Evolutionary conservation across 2,329 filamentous ascomycete species (phyloP).

Genomic region (Scedosporium dehoogii): DNA sequence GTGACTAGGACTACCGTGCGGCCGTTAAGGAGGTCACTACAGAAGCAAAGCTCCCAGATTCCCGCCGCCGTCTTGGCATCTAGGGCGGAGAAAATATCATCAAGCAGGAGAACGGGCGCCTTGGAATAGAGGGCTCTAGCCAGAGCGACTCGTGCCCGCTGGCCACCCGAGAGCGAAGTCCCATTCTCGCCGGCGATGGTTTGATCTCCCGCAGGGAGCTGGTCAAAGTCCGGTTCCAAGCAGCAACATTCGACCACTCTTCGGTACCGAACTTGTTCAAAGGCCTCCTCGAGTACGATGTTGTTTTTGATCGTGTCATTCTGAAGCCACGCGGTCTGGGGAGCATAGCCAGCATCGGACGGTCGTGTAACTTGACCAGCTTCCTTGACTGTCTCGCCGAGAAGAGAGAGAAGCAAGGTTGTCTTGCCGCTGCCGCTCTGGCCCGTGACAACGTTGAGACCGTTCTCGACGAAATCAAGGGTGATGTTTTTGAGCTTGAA

Average conservation of each 20-base stretch:
- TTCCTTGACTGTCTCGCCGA: constrained; percentile 44
- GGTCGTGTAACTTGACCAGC: constrained; percentile 36
- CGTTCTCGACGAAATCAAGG: constrained; percentile 41
- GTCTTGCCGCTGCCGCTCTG: constrained; percentile 49
- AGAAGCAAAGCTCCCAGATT: constrained; percentile 49
- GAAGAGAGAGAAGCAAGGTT: constrained; percentile 41
- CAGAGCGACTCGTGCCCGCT: constrained; percentile 45
- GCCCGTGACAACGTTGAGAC: constrained; percentile 44
- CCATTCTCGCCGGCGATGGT: constrained; percentile 46
- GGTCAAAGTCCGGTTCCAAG: constrained; percentile 37
- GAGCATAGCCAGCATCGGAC: constrained; percentile 44
- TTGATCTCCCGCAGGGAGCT: constrained; percentile 38
- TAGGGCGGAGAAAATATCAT: constrained; percentile 50
- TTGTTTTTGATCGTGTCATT: constrained; percentile 46
- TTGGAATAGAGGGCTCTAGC: constrained; percentile 49
- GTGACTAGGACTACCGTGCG: constrained; percentile 48
- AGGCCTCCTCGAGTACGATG: constrained; percentile 41
- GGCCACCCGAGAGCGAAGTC: constrained; percentile 44
- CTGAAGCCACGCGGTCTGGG: constrained; percentile 48
- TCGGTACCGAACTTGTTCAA: constrained; percentile 43
- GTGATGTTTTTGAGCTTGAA: constrained; percentile 39
- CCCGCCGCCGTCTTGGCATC: constrained; percentile 47
- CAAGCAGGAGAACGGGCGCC: constrained; percentile 42
- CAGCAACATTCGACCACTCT: constrained; percentile 46
- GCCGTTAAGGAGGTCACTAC: constrained; percentile 40